Evolutionary conservation across 2,329 filamentous ascomycete species (phyloP).

Genomic region (Exophiala sideris): DNA sequence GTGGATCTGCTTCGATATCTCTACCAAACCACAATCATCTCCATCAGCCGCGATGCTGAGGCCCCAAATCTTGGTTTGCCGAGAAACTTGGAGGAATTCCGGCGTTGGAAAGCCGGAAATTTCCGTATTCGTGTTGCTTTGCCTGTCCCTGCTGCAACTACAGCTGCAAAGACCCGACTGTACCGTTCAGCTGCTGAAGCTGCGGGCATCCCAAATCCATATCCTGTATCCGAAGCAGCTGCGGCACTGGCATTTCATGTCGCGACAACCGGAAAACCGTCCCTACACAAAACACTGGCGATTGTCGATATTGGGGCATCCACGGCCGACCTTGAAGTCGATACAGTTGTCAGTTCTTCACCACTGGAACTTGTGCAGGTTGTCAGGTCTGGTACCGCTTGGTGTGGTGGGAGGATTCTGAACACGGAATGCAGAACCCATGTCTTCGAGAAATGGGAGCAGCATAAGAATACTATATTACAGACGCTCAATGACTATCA

Average conservation of each 20-base stretch:
- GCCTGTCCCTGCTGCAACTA: constrained; percentile 4
- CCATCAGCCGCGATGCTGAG: too few species aligned
- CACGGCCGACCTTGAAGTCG: neutral
- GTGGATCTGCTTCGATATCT: neutral
- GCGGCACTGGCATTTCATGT: constrained; percentile 4
- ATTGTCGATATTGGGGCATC: constrained; percentile 8
- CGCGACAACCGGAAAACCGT: neutral
- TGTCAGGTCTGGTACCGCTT: too few species aligned
- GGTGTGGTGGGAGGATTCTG: too few species aligned
- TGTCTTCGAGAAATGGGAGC: too few species aligned
- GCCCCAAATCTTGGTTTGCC: neutral
- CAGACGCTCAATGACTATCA: neutral
- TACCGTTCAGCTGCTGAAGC: neutral
- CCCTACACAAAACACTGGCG: neutral
- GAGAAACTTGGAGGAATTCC: neutral
- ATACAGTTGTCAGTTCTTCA: neutral
- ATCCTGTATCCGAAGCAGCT: constrained; percentile 3
- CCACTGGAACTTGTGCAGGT: too few species aligned
- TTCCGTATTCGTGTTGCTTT: constrained; percentile 1
- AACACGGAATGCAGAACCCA: too few species aligned
- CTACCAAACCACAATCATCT: too few species aligned
- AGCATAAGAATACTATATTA: too few species aligned
- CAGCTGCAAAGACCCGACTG: neutral
- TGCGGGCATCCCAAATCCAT: constrained; percentile 10
- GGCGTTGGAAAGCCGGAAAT: neutral